Base-by-base conservation (phyloP, 805 yeast species). In the Ogataea thermomethanolica region DNA sequence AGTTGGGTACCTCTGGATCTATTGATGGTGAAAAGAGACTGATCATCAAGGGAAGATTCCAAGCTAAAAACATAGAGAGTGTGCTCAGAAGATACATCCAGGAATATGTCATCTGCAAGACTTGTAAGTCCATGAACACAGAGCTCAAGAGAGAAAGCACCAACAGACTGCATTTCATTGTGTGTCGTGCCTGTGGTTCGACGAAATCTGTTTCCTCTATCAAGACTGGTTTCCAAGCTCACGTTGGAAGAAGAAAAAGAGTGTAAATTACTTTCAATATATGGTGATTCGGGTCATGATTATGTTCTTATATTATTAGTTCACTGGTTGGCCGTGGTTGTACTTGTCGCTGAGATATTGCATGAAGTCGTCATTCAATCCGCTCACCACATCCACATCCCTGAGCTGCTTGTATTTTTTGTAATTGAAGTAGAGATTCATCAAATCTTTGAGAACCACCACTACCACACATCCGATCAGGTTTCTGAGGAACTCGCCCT, bases 151-250 rank as follows among this genome's bases (percentile, higher is more conserved):
- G 95, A 71, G 99, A 93, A 71, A 83, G 86, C 55, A 84, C 93
- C 45, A 93, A 90, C 74, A 86, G 99, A 74, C 78, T 93, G 70
- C 95, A 87, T 73, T 93, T 93, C 75, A 76, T 93, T 75, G 95
- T 90, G 58, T 93, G 99, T 76, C 89, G 90, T 64, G 86, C 95
- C 42, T 93, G 99, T 77, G 99, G 99, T 54, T 86, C 96, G 35
- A 81, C 97, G 35, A 84, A 96, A 71, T 89, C 97, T 36, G 99
- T 93, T 43, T 80, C 93, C 54, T 88, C 96, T 33, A 93, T 93
- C 69, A 93, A 95, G 80, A 87, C 97, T 35, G 99, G 99, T 84
- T 93, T 87, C 95, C 96, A 90, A 74, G 99, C 99, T 55, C 91
- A 86, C 62, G 81, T 87, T 58, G 95, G 95, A 47, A 83, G 84